A percentile compares a stretch with the other conserved stretches of the same genome.
phyloP scores from a whole-genome alignment of 345 rosid species.

The Aquilaria sinensis region DNA sequence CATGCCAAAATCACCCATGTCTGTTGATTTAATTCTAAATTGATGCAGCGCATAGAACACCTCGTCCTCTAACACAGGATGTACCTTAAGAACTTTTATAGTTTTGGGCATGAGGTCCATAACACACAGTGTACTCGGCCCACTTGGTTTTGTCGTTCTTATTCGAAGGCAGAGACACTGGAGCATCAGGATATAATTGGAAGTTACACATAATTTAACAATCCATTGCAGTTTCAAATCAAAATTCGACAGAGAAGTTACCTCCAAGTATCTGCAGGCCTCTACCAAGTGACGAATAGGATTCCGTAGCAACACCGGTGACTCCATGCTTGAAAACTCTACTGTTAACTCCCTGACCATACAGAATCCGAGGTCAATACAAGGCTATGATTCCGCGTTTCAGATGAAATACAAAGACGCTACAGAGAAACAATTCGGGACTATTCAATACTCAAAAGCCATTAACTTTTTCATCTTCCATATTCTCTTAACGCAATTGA shows the following conservation, averaged over 20 bases:
- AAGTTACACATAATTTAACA: not conserved
- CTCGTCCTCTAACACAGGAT: slow-evolving; percentile 33
- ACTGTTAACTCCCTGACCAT: slow-evolving; percentile 36
- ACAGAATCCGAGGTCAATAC: not conserved
- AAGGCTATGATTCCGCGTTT: not conserved
- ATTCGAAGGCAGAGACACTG: slow-evolving; percentile 48
- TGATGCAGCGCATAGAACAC: slow-evolving; percentile 31
- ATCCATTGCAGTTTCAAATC: slow-evolving; percentile 16
- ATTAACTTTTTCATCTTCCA: not conserved
- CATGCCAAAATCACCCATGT: slow-evolving; percentile 9
- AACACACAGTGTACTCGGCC: slow-evolving; percentile 21
- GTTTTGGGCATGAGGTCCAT: slow-evolving; percentile 32
- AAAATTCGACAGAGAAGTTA: slow-evolving; percentile 27
- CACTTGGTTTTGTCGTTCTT: slow-evolving; percentile 32
- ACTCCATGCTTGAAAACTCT: slow-evolving; percentile 35
- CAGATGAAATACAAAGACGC: not conserved
- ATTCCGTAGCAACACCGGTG: slow-evolving; percentile 16
- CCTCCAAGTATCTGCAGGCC: slow-evolving; percentile 46
- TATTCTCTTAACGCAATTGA: not conserved
- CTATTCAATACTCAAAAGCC: not conserved
- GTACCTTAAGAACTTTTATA: slow-evolving; percentile 42
- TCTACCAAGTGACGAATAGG: slow-evolving; percentile 33
- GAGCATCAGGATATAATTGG: slow-evolving; percentile 20
- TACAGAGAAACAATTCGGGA: not conserved
- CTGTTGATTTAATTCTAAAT: slow-evolving; percentile 18